Conservation (phyloP, 371 early-diverging fungal genomes). For the Mortierella sp. region DNA sequence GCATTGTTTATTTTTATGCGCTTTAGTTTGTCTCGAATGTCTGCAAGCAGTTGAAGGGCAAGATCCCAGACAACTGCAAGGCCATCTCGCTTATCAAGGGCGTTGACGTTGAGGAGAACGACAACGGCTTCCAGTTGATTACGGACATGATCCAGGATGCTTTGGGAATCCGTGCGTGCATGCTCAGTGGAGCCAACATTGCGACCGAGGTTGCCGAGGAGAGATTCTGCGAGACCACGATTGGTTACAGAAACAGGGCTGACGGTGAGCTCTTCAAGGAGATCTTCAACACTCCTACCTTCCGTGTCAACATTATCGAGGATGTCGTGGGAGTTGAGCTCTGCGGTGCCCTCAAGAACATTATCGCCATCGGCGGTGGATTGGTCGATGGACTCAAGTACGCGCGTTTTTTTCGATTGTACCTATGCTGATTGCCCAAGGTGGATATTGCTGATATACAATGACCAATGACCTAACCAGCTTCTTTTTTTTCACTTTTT, state of each 20-base stretch:
- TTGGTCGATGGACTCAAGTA: slow-evolving; percentile 84
- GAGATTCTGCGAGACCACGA: slow-evolving; percentile 96
- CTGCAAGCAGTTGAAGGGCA: slow-evolving; percentile 84
- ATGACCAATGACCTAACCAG: neutral
- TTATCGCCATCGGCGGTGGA: slow-evolving; percentile 98
- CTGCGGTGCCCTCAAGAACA: slow-evolving; percentile 99
- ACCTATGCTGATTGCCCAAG: neutral
- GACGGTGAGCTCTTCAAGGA: slow-evolving; percentile 84
- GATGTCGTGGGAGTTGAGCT: slow-evolving; percentile 97
- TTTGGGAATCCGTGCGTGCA: slow-evolving; percentile 85
- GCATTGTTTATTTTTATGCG: neutral
- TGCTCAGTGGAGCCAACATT: slow-evolving; percentile 99
- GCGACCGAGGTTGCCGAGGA: slow-evolving; percentile 97
- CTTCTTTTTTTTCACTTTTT: neutral
- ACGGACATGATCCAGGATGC: slow-evolving; percentile 88
- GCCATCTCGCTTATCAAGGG: slow-evolving; percentile 98
- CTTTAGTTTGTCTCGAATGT: slow-evolving; percentile 87
- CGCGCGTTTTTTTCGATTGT: neutral
- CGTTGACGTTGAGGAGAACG: slow-evolving; percentile 76
- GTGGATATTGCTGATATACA: too few relatives aligned
- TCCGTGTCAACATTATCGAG: slow-evolving; percentile 84
- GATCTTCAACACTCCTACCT: slow-evolving; percentile 91
- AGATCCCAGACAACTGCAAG: slow-evolving; percentile 76
- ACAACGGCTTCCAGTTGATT: slow-evolving; percentile 83
- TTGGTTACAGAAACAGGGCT: slow-evolving; percentile 80